Percentiles rank a stretch among this genome's conserved stretches.
These are phyloP conservation scores for Coemansia aciculifera DNA, from an alignment of 192 early-diverging fungal genomes.

Conservation along the genomic window DNA sequence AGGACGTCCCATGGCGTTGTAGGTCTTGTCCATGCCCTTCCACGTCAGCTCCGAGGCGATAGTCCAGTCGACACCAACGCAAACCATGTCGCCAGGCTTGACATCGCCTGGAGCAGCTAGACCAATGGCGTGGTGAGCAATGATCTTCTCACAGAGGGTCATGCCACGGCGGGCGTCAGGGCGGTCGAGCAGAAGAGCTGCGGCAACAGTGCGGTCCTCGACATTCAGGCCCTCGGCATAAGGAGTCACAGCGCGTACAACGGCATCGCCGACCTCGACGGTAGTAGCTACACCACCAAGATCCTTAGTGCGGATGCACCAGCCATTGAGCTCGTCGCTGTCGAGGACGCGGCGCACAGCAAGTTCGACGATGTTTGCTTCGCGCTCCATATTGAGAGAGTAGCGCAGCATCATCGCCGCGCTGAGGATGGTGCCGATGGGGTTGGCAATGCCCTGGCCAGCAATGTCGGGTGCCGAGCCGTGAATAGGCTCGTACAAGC, in stretches of 20 bases:
- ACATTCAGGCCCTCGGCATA: slow-evolving; percentile 63
- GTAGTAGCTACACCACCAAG: slow-evolving; percentile 84
- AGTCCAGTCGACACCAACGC: slow-evolving; percentile 81
- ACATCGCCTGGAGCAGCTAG: slow-evolving; percentile 66
- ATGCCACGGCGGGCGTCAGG: slow-evolving; percentile 63
- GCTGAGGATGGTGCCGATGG: slow-evolving; percentile 95
- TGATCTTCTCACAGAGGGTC: slow-evolving; percentile 79
- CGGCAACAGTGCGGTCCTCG: slow-evolving; percentile 51
- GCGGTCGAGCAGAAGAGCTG: slow-evolving; percentile 49
- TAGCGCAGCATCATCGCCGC: slow-evolving; percentile 93
- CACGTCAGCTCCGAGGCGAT: slow-evolving; percentile 80
- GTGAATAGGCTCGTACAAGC: slow-evolving; percentile 99
- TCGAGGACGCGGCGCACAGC: slow-evolving; percentile 93
- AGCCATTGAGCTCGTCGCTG: slow-evolving; percentile 65
- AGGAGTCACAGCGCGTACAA: slow-evolving; percentile 68
- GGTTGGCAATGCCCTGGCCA: slow-evolving; percentile 95
- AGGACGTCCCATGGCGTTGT: slow-evolving; percentile 74
- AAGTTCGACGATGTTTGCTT: slow-evolving; percentile 89
- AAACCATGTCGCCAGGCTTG: slow-evolving; percentile 77
- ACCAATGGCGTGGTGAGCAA: slow-evolving; percentile 73
- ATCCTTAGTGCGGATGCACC: slow-evolving; percentile 84
- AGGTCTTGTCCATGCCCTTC: slow-evolving; percentile 86
- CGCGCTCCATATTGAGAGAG: slow-evolving; percentile 85
- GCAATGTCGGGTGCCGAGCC: slow-evolving; percentile 99
- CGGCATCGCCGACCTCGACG: slow-evolving; percentile 89